Percentiles rank a stretch among this genome's conserved stretches.
These are phyloP conservation scores for Cordyceps cicadae DNA, from an alignment of 2,329 filamentous ascomycete species.

Conservation along the genomic window DNA sequence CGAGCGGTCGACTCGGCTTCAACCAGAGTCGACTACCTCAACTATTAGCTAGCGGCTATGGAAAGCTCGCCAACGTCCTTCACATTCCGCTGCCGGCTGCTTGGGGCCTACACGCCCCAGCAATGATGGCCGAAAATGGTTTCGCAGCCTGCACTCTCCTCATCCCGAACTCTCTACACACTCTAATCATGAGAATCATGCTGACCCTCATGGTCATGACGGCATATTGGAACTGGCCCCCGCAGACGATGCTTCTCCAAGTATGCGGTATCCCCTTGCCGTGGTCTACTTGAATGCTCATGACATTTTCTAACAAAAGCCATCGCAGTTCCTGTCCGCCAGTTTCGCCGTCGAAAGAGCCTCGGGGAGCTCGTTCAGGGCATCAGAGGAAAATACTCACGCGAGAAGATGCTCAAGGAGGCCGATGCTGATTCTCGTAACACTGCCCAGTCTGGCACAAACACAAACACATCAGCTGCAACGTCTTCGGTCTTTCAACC, in stretches of 20 bases:
- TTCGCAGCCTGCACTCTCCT: constrained; percentile 3
- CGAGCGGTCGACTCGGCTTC: not conserved
- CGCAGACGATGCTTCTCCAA: not conserved
- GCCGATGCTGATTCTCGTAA: not conserved
- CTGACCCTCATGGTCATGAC: not conserved
- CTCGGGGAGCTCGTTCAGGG: constrained; percentile 24
- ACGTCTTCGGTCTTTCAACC: not conserved
- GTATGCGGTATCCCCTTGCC: not conserved
- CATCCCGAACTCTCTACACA: not conserved
- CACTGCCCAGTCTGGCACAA: not conserved
- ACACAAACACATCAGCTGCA: not conserved
- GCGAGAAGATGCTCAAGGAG: constrained; percentile 15
- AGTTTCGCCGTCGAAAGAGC: constrained; percentile 19
- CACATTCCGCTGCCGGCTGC: constrained; percentile 1
- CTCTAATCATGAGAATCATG: not conserved
- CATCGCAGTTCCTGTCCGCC: constrained; percentile 2
- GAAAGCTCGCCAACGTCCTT: constrained; percentile 17
- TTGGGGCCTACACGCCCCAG: constrained; percentile 1
- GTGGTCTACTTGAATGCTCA: not conserved
- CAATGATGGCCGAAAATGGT: constrained; percentile 9
- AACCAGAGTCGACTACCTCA: constrained; percentile 7
- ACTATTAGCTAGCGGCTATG: constrained; percentile 22
- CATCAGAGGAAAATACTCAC: constrained; percentile 21
- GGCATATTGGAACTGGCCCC: not conserved
- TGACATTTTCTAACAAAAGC: constrained; percentile 12